Evolutionary conservation across 73 alveolate genomes (phyloP).

Genomic region (Paramecium biaurelia): DNA sequence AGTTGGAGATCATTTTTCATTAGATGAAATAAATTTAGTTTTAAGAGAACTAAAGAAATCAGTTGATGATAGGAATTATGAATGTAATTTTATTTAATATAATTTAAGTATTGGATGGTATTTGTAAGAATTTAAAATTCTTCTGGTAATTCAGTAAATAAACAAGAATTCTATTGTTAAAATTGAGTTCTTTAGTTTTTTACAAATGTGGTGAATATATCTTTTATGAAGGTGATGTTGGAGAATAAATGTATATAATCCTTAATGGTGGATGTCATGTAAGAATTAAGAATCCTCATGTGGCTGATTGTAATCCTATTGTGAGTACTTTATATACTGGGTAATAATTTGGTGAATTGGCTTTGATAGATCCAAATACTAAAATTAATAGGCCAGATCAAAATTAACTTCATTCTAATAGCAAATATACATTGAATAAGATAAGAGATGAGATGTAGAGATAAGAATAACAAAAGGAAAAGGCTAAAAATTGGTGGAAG

Average conservation of each 20-base stretch:
- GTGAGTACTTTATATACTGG: conserved; percentile 60
- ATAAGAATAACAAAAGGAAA: conserved; percentile 6
- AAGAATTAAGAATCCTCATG: conserved; percentile 54
- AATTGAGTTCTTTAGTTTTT: neutral
- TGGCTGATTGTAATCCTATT: conserved; percentile 31
- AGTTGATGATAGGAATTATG: conserved; percentile 31
- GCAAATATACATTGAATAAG: neutral
- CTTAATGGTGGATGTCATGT: conserved; percentile 64
- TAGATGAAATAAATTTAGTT: conserved; percentile 13
- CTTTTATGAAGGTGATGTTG: conserved; percentile 53
- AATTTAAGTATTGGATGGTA: conserved; percentile 14
- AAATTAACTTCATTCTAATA: neutral
- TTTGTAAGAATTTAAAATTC: neutral
- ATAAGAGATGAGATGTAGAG: conserved; percentile 26
- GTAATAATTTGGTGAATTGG: conserved; percentile 64
- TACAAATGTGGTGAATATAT: conserved; percentile 8
- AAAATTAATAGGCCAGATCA: conserved; percentile 2
- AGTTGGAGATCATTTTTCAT: conserved; percentile 16
- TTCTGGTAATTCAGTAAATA: conserved; percentile 1
- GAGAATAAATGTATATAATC: conserved; percentile 58
- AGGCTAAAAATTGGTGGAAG: conserved; percentile 54
- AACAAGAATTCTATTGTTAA: neutral
- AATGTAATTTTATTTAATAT: neutral
- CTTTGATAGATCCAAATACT: conserved; percentile 50
- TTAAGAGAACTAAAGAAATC: conserved; percentile 19